Percentiles rank a stretch among this genome's conserved stretches.
phyloP scores from a whole-genome alignment of 352 stramenopile species.

The Phytophthora lateralis region DNA sequence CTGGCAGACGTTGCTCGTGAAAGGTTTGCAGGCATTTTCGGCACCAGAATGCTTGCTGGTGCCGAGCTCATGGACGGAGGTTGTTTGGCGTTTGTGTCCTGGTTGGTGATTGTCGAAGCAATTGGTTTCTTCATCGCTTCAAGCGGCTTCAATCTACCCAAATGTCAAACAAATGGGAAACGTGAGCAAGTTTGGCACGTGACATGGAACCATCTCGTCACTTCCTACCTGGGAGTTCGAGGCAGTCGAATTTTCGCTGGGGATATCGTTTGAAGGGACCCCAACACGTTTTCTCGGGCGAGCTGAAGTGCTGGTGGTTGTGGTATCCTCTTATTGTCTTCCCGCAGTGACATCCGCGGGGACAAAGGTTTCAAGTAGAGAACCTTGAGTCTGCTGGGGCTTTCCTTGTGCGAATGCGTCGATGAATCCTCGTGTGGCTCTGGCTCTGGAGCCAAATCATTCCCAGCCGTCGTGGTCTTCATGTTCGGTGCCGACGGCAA shows the following conservation, averaged over 20 bases:
- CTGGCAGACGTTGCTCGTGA: constrained; percentile 31
- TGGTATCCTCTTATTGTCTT: constrained; percentile 3
- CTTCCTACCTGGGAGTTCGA: constrained; percentile 30
- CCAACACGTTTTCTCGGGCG: constrained; percentile 5
- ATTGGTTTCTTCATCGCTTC: constrained; percentile 31
- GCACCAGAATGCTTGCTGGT: constrained; percentile 12
- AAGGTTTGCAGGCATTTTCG: constrained; percentile 7
- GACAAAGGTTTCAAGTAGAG: constrained; percentile 11
- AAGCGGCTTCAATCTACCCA: constrained; percentile 46
- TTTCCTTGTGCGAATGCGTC: constrained; percentile 21
- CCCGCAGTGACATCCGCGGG: background rate
- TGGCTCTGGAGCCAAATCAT: constrained; percentile 20
- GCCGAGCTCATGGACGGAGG: background rate
- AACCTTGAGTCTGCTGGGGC: constrained; percentile 4
- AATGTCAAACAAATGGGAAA: background rate
- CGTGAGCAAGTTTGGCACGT: constrained; percentile 4
- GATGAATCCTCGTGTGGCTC: constrained; percentile 33
- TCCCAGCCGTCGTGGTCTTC: background rate
- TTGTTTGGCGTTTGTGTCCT: constrained; percentile 10
- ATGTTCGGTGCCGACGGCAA: constrained; percentile 7
- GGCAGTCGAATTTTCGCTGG: constrained; percentile 14
- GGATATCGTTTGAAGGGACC: constrained; percentile 9
- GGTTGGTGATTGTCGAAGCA: constrained; percentile 25
- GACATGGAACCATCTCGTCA: background rate
- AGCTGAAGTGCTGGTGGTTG: constrained; percentile 15